Conservation (phyloP, 768 basidiomycete species). For the button mushroom (Agaricus bisporus) region DNA sequence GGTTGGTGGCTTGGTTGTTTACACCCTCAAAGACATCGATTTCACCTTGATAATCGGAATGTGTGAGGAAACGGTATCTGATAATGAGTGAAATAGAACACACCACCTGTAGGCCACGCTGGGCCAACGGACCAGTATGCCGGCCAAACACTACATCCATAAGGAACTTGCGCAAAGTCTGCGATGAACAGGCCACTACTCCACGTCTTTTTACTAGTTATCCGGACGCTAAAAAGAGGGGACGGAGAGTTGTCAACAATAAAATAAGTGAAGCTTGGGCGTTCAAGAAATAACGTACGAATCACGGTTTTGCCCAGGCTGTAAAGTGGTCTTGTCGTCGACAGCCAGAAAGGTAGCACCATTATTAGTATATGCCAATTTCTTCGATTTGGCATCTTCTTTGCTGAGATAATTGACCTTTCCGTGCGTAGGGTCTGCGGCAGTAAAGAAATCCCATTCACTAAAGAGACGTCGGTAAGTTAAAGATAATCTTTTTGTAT, state of each 20-base stretch:
- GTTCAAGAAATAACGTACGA: conserved; percentile 29
- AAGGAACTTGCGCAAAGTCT: conserved; percentile 65
- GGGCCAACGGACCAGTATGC: conserved; percentile 47
- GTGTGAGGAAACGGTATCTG: too few relatives aligned
- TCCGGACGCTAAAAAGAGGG: conserved; percentile 47
- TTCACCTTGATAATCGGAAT: conserved; percentile 31
- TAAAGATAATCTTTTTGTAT: background rate
- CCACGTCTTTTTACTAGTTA: conserved; percentile 57
- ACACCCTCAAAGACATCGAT: conserved; percentile 77
- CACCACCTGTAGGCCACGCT: conserved; percentile 44
- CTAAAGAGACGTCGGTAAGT: conserved; percentile 24
- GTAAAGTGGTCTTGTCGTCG: conserved; percentile 45
- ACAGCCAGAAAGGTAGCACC: conserved; percentile 57
- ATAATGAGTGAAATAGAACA: conserved; percentile 1
- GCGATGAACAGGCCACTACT: conserved; percentile 69
- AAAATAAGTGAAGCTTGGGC: conserved; percentile 1
- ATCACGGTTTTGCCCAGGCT: conserved; percentile 47
- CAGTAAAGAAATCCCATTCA: conserved; percentile 61
- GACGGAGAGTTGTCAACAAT: conserved; percentile 8
- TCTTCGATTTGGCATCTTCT: conserved; percentile 40
- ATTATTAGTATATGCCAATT: conserved; percentile 55
- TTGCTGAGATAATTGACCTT: conserved; percentile 52
- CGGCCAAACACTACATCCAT: conserved; percentile 64
- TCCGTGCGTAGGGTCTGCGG: conserved; percentile 64
- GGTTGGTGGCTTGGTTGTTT: conserved; percentile 50